These are phyloP conservation scores for Pythium aristosporum DNA, from an alignment of 352 stramenopile species.

Conservation along the genomic window DNA sequence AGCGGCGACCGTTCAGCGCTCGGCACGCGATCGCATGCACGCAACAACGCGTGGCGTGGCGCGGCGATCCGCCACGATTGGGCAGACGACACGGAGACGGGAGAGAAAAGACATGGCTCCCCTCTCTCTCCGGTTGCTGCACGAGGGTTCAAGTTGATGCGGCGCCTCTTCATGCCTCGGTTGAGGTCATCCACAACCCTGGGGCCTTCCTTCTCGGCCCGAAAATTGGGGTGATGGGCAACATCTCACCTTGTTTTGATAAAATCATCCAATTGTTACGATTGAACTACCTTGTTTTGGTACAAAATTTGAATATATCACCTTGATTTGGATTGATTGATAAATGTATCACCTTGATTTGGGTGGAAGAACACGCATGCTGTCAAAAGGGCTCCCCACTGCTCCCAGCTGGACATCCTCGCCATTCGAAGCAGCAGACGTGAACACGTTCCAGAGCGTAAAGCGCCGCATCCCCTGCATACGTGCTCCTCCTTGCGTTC, in stretches of 20 bases:
- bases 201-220: background rate
- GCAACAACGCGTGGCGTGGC: conserved; percentile 20
- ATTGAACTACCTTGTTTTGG: background rate
- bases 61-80: conserved; percentile 9
- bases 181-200: conserved; percentile 5
- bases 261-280: background rate
- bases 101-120: background rate
- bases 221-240: conserved; percentile 3
- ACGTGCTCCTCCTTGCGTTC: background rate
- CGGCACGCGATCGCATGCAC: background rate
- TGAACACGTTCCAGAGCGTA: conserved; percentile 2
- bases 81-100: background rate
- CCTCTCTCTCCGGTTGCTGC: conserved; percentile 7
- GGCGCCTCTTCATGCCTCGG: conserved; percentile 23
- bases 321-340: conserved; percentile 9
- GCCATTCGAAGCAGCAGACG: conserved; percentile 26
- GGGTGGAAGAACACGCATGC: conserved; percentile 2
- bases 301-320: background rate
- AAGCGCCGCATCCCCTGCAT: conserved; percentile 13
- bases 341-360: conserved; percentile 14
- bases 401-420: conserved; percentile 13
- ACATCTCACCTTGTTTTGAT: conserved; percentile 14
- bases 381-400: conserved; percentile 16
- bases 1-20: background rate
- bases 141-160: conserved; percentile 25